phyloP scores from a whole-genome alignment of 192 early-diverging fungal genomes.

The Podila horticola region DNA sequence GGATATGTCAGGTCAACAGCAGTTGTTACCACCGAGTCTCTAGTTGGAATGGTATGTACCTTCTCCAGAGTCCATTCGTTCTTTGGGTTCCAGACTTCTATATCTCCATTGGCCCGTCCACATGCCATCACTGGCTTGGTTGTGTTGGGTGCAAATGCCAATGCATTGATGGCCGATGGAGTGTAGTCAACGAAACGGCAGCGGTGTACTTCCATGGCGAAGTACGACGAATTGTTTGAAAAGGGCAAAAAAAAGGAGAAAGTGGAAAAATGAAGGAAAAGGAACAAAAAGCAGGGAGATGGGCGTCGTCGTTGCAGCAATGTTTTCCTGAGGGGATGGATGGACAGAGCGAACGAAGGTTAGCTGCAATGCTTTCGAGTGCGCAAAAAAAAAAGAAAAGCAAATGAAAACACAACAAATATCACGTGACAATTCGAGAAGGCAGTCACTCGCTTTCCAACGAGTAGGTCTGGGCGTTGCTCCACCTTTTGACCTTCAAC shows the following conservation, averaged over 20 bases:
- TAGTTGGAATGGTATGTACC: constrained; percentile 51
- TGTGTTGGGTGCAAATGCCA: constrained; percentile 80
- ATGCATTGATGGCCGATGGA: constrained; percentile 85
- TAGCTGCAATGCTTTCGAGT: no score
- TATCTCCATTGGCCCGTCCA: constrained; percentile 91
- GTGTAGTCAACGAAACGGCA: constrained; percentile 90
- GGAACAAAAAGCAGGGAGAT: background rate
- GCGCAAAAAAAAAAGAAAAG: no score
- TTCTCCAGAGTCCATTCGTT: constrained; percentile 81
- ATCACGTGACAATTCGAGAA: no score
- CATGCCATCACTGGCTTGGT: constrained; percentile 71
- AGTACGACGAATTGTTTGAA: background rate
- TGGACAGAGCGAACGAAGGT: no score
- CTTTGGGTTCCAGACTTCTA: constrained; percentile 90
- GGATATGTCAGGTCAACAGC: background rate
- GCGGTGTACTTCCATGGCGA: constrained; percentile 78
- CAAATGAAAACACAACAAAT: no score
- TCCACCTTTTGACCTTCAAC: background rate
- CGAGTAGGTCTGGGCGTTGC: background rate
- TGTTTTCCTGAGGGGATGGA: no score
- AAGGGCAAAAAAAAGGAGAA: background rate
- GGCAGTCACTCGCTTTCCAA: no score
- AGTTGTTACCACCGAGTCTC: background rate
- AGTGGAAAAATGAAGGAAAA: background rate
- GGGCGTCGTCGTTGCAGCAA: no score